Conservation (phyloP, 352 stramenopile species). For the Globisporangium recalcitrans region DNA sequence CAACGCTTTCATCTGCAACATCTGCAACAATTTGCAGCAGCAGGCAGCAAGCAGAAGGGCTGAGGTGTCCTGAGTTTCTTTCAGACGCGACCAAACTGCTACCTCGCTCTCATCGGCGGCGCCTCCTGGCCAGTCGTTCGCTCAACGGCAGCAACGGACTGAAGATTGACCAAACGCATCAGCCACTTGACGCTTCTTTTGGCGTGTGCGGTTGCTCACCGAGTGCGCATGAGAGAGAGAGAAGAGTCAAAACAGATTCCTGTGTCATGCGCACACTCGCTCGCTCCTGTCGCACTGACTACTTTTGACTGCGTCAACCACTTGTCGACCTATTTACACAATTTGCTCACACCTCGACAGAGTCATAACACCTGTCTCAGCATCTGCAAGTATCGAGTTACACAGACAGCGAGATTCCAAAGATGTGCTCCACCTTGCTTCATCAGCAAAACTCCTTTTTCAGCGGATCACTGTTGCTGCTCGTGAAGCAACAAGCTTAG, state of each 20-base stretch:
- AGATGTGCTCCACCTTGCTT: too few species aligned
- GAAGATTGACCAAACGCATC: not conserved
- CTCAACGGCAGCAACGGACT: not conserved
- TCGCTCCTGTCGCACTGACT: not conserved
- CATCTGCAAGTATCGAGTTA: not conserved
- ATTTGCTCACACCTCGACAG: not conserved
- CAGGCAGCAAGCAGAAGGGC: too few species aligned
- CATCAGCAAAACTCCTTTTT: too few species aligned
- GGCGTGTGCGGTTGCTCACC: not conserved
- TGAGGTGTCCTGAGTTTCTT: too few species aligned
- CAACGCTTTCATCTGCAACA: too few species aligned
- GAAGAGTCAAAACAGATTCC: slow-evolving; percentile 6
- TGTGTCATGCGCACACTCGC: not conserved
- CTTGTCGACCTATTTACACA: not conserved
- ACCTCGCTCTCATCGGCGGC: not conserved
- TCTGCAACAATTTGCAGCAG: too few species aligned
- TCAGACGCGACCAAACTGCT: too few species aligned
- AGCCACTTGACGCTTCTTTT: not conserved
- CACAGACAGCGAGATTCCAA: too few species aligned
- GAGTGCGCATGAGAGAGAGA: not conserved
- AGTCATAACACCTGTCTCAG: too few species aligned
- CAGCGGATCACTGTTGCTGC: too few species aligned
- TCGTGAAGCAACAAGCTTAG: too few species aligned
- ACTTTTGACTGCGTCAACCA: not conserved
- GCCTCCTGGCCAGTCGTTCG: not conserved